Evolutionary conservation across 495 filamentous ascomycete genomes (phyloP).

Genomic region (Mytilinidion resinicola): DNA sequence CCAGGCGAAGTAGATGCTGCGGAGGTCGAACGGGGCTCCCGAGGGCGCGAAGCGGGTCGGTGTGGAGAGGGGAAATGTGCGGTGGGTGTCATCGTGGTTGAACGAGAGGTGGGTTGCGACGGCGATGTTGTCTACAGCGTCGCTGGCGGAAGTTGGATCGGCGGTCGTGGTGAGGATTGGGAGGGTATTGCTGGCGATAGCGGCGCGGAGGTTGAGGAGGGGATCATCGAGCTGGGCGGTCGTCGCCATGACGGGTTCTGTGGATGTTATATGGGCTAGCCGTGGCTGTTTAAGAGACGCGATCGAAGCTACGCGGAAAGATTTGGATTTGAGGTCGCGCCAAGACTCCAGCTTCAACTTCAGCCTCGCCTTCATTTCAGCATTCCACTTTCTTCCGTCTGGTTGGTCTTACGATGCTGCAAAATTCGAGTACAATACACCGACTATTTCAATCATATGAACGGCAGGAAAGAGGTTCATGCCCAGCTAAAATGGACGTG

Average conservation of each 20-base stretch:
- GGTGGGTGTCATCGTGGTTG: conserved; percentile 49
- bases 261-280: not conserved
- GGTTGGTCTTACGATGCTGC: too few species aligned
- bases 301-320: not conserved
- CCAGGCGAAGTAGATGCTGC: conserved; percentile 93
- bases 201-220: conserved; percentile 69
- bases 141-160: conserved; percentile 47
- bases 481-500: too few species aligned
- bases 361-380: not conserved
- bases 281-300: not conserved
- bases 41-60: conserved; percentile 78
- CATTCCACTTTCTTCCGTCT: too few species aligned
- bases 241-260: conserved; percentile 29
- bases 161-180: conserved; percentile 64
- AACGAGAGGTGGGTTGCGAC: conserved; percentile 80
- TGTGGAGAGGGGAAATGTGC: conserved; percentile 64
- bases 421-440: too few species aligned
- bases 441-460: too few species aligned
- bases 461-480: too few species aligned
- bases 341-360: not conserved
- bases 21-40: conserved; percentile 71
- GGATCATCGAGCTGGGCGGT: conserved; percentile 48
- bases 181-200: conserved; percentile 59
- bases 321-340: not conserved
- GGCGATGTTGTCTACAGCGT: conserved; percentile 52